Evolutionary conservation across 73 alveolate species (phyloP).

Genomic region (Blepharisma japonicum): DNA sequence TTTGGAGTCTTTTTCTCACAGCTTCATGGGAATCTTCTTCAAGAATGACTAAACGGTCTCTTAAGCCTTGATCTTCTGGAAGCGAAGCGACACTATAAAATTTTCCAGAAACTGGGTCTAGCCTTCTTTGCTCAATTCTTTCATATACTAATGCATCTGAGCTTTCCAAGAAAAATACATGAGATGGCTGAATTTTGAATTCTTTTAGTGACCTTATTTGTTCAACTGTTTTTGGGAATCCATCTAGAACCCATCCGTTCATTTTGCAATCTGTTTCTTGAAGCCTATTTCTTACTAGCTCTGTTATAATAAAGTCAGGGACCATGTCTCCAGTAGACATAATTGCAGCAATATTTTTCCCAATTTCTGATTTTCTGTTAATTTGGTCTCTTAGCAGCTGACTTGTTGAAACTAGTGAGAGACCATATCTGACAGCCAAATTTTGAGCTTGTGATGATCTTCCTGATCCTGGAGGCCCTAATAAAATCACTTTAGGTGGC

Average conservation of each 20-base stretch:
- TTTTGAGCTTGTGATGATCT: conserved; percentile 74
- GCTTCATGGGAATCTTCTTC: not conserved
- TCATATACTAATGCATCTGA: conserved; percentile 55
- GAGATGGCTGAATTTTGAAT: conserved; percentile 58
- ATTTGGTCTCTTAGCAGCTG: conserved; percentile 70
- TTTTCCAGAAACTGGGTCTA: conserved; percentile 73
- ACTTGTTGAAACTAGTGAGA: conserved; percentile 71
- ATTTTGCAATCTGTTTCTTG: conserved; percentile 76
- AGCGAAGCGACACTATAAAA: not conserved
- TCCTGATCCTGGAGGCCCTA: conserved; percentile 96
- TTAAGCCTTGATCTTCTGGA: not conserved
- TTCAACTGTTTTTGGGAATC: conserved; percentile 81
- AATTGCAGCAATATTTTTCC: conserved; percentile 53
- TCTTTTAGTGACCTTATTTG: conserved; percentile 68
- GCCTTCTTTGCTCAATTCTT: conserved; percentile 55
- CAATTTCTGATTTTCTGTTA: conserved; percentile 61
- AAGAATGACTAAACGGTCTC: not conserved
- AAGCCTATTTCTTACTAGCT: conserved; percentile 73
- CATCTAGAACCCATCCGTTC: conserved; percentile 93
- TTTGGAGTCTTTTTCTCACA: not conserved
- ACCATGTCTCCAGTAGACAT: conserved; percentile 73
- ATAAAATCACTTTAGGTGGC: conserved; percentile 89
- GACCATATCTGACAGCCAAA: conserved; percentile 78
- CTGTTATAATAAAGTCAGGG: conserved; percentile 75
- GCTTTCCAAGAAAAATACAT: conserved; percentile 67